Conservation (phyloP, 192 early-diverging fungal species). For the Rhizoclosmatium sp. region DNA sequence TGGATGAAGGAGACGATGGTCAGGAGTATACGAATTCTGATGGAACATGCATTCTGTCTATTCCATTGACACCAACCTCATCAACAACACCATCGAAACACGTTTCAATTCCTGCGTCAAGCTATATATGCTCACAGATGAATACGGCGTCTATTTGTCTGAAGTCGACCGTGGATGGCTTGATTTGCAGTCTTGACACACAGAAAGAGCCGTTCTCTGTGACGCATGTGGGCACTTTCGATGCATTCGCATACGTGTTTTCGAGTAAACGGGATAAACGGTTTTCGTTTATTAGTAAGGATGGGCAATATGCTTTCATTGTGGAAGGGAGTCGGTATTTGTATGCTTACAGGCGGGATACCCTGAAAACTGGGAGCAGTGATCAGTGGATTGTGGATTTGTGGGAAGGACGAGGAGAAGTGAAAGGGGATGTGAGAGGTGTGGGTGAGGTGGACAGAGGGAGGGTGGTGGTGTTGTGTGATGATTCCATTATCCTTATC, state of each 20-base stretch:
- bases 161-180: constrained; percentile 25
- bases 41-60: not conserved
- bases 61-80: not conserved
- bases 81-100: not conserved
- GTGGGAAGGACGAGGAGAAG: not conserved
- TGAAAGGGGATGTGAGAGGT: not conserved
- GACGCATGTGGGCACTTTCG: constrained; percentile 10
- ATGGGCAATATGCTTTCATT: not conserved
- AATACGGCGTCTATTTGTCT: not conserved
- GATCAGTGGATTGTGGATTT: constrained; percentile 16
- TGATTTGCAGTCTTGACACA: not conserved
- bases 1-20: not conserved
- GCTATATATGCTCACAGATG: not conserved
- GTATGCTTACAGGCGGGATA: not conserved
- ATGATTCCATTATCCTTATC: not conserved
- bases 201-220: not conserved
- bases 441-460: not conserved
- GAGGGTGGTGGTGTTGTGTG: not conserved
- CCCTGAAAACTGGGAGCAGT: not conserved
- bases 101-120: not conserved
- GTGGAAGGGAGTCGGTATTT: constrained; percentile 5
- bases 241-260: constrained; percentile 14
- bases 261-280: constrained; percentile 13
- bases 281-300: not conserved
- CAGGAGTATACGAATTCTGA: not conserved